A percentile compares a stretch with the other conserved stretches of the same genome.
phyloP scores from a whole-genome alignment of 2,329 filamentous ascomycete species.

The Fusarium tjaetaba region DNA sequence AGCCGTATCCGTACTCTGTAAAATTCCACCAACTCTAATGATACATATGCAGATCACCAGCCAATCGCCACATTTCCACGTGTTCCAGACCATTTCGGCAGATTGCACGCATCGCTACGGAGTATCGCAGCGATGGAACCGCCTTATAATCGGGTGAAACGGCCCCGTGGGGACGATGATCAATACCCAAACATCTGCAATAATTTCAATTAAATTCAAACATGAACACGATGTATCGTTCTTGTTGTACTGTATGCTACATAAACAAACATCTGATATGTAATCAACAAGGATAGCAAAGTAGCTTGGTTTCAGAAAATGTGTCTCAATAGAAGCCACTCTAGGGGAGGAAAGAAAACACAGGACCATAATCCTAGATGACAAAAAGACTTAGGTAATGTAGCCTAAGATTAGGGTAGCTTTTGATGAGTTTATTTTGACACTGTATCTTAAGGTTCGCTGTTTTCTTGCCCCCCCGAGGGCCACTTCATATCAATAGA shows the following conservation, averaged over 20 bases:
- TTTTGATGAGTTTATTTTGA: too few relatives aligned
- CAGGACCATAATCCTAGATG: too few relatives aligned
- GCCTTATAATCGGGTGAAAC: not conserved
- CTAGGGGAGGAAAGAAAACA: too few relatives aligned
- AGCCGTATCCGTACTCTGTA: not conserved
- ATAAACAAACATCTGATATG: not conserved
- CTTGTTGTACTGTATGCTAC: not conserved
- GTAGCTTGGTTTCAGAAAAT: not conserved
- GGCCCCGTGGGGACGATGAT: not conserved
- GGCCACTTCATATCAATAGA: constrained; percentile 7
- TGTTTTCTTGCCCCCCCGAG: too few relatives aligned
- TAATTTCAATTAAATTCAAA: not conserved
- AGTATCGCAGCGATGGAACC: not conserved
- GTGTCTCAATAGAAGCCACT: constrained; percentile 15
- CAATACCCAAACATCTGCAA: not conserved
- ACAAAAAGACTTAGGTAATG: too few relatives aligned
- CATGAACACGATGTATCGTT: not conserved
- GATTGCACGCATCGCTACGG: not conserved
- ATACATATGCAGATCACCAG: constrained; percentile 3
- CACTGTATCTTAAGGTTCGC: too few relatives aligned
- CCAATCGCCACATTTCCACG: constrained; percentile 26
- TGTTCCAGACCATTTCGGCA: constrained; percentile 15
- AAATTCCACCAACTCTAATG: constrained; percentile 10
- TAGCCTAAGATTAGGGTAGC: too few relatives aligned
- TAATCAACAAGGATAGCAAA: not conserved